Evolutionary conservation across 2,329 filamentous ascomycete species (phyloP).

Genomic region (Zalaria sp.): DNA sequence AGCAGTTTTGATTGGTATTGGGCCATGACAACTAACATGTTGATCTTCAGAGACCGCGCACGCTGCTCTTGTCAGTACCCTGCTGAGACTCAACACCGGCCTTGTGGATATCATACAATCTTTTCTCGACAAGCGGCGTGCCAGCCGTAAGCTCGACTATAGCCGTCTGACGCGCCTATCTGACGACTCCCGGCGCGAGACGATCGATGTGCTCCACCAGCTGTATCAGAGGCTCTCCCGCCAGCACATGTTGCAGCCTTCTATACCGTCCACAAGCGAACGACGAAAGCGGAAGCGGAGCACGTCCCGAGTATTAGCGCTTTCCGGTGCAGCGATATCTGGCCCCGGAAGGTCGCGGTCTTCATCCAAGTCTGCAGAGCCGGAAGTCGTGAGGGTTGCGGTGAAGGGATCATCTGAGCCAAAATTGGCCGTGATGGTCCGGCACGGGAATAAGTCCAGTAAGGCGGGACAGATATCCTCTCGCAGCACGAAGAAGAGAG

Average conservation of each 20-base stretch:
- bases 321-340: too few species aligned
- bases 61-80: conserved; percentile 28
- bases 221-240: conserved; percentile 13
- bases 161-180: conserved; percentile 29
- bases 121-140: conserved; percentile 21
- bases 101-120: conserved; percentile 31
- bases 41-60: conserved; percentile 26
- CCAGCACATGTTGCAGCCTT: too few species aligned
- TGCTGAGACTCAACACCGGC: conserved; percentile 32
- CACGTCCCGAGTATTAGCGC: too few species aligned
- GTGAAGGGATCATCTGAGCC: too few species aligned
- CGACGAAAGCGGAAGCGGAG: too few species aligned
- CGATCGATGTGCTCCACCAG: conserved; percentile 25
- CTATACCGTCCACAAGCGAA: too few species aligned
- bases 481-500: conserved; percentile 2
- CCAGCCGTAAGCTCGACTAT: conserved; percentile 26
- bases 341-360: too few species aligned
- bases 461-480: background rate
- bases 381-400: too few species aligned
- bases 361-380: too few species aligned
- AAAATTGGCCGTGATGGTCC: too few species aligned
- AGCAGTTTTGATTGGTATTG: conserved; percentile 7
- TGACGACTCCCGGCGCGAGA: conserved; percentile 30
- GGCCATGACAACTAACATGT: background rate
- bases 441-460: too few species aligned